Evolutionary conservation across 2,329 filamentous ascomycete genomes (phyloP).

Genomic region (Xylaria sp.): DNA sequence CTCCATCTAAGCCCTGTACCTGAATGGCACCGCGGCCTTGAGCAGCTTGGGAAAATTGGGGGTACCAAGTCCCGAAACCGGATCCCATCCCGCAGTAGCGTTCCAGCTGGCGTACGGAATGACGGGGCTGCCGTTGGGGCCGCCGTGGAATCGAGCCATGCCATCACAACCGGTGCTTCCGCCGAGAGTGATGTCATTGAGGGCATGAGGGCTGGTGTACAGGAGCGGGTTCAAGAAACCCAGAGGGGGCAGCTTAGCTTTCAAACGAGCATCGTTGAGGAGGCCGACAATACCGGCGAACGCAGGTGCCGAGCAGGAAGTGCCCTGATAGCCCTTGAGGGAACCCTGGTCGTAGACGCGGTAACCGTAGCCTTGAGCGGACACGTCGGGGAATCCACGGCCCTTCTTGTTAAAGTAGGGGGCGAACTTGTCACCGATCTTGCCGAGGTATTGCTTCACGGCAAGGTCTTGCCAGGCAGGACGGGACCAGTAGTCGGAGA

Average conservation of each 20-base stretch:
- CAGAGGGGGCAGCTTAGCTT: conserved; percentile 56
- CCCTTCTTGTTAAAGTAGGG: conserved; percentile 50
- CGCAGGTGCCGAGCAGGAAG: conserved; percentile 62
- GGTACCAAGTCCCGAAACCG: conserved; percentile 50
- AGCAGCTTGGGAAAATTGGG: conserved; percentile 44
- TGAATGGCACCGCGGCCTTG: conserved; percentile 34
- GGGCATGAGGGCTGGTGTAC: conserved; percentile 48
- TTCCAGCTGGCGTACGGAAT: conserved; percentile 41
- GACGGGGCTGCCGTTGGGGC: conserved; percentile 41
- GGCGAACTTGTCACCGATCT: conserved; percentile 51
- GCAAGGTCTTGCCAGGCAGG: conserved; percentile 59
- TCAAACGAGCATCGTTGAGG: conserved; percentile 65
- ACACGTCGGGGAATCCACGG: conserved; percentile 64
- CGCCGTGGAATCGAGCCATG: conserved; percentile 41
- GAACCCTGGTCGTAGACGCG: conserved; percentile 54
- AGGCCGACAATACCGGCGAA: conserved; percentile 66
- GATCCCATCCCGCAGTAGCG: conserved; percentile 51
- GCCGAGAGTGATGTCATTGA: conserved; percentile 52
- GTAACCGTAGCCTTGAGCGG: conserved; percentile 59
- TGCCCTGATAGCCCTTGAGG: conserved; percentile 45
- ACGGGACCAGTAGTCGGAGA: conserved; percentile 61
- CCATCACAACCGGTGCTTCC: conserved; percentile 44
- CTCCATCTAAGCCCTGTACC: conserved; percentile 25
- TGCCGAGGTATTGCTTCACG: conserved; percentile 57
- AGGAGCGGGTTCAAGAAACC: conserved; percentile 64